Conservation (phyloP, 2,329 filamentous ascomycete species). For the Exophiala oligosperma region DNA sequence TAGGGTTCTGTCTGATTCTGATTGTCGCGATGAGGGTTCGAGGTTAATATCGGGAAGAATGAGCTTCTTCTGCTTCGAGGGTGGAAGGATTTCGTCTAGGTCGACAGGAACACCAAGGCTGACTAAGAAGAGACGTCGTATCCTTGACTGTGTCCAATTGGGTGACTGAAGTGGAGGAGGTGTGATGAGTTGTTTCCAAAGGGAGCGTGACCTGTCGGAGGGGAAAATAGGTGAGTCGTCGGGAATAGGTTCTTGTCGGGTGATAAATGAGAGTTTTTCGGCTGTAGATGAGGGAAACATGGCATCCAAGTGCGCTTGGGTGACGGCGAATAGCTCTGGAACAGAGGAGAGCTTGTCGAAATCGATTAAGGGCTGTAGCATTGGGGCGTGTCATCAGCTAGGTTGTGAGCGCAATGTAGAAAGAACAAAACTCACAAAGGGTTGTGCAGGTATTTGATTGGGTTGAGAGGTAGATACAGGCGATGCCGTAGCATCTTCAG, state of each 20-base stretch:
- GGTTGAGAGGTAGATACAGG: conserved; percentile 33
- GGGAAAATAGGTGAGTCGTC: conserved; percentile 66
- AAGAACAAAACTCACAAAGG: conserved; percentile 16
- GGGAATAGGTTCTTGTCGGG: conserved; percentile 41
- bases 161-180: conserved; percentile 92
- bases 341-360: conserved; percentile 55
- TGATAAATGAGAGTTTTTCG: conserved; percentile 32
- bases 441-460: conserved; percentile 18
- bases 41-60: conserved; percentile 77
- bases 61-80: conserved; percentile 97
- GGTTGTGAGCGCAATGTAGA: conserved; percentile 1
- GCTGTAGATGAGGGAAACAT: conserved; percentile 45
- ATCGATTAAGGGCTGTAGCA: conserved; percentile 41
- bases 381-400: conserved; percentile 29
- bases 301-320: conserved; percentile 42
- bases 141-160: conserved; percentile 96
- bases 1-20: conserved; percentile 58
- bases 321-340: conserved; percentile 42
- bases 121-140: conserved; percentile 90
- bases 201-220: conserved; percentile 80
- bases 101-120: conserved; percentile 95
- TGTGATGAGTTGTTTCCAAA: conserved; percentile 95
- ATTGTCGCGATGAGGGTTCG: conserved; percentile 55
- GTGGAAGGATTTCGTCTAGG: conserved; percentile 93
- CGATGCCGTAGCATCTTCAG: conserved; percentile 30